phyloP scores from a whole-genome alignment of 805 yeast species.

The Candida ipomoeae region DNA sequence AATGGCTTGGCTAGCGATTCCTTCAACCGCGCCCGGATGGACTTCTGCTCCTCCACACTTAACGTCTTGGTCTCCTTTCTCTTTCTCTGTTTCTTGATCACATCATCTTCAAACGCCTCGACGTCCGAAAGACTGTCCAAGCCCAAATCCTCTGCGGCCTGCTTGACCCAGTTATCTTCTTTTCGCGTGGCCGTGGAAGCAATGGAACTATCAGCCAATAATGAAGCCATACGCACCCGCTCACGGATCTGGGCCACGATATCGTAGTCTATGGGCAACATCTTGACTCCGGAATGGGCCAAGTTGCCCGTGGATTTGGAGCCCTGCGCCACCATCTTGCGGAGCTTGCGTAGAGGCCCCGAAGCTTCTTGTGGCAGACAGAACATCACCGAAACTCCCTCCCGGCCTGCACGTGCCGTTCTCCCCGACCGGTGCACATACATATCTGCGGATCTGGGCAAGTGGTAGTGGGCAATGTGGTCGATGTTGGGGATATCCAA shows the following conservation, averaged over 20 bases:
- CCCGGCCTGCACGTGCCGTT: slow-evolving; percentile 93
- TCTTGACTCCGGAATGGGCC: slow-evolving; percentile 50
- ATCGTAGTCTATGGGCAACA: slow-evolving; percentile 73
- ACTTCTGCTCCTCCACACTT: slow-evolving; percentile 45
- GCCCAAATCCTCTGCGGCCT: slow-evolving; percentile 93
- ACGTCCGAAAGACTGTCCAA: slow-evolving; percentile 65
- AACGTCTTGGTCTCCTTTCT: slow-evolving; percentile 40
- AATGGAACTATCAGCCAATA: slow-evolving; percentile 69
- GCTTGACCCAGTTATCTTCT: slow-evolving; percentile 76
- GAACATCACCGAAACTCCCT: slow-evolving; percentile 92
- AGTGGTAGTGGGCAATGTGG: slow-evolving; percentile 93
- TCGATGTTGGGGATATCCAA: slow-evolving; percentile 85
- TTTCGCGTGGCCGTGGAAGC: slow-evolving; percentile 56
- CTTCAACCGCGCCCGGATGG: slow-evolving; percentile 49
- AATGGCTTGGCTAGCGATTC: slow-evolving; percentile 50
- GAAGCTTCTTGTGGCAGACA: slow-evolving; percentile 93
- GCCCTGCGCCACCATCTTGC: slow-evolving; percentile 48
- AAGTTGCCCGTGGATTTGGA: slow-evolving; percentile 24
- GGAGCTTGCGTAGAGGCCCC: slow-evolving; percentile 76
- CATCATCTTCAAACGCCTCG: slow-evolving; percentile 60
- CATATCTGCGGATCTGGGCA: slow-evolving; percentile 91
- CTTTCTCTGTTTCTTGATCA: slow-evolving; percentile 57
- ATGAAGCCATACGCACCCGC: slow-evolving; percentile 64
- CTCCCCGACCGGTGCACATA: slow-evolving; percentile 96
- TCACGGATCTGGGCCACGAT: slow-evolving; percentile 66